A percentile compares a stretch with the other conserved stretches of the same genome.
phyloP scores from a whole-genome alignment of 2,329 filamentous ascomycete genomes.

The Dothideomycetidae sp. region DNA sequence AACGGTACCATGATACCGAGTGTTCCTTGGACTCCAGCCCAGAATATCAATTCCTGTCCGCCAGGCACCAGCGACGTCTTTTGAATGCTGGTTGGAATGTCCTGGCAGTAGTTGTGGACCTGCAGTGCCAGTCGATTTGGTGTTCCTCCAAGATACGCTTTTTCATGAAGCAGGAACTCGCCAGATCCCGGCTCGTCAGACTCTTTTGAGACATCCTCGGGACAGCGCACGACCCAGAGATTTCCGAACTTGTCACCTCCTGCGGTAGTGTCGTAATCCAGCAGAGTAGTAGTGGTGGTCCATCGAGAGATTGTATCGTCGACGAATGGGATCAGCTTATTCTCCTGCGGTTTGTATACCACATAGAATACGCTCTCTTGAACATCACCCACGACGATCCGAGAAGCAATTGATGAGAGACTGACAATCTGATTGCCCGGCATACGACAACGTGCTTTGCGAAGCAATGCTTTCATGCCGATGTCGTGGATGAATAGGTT shows the following conservation, averaged over 20 bases:
- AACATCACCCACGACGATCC: constrained; percentile 84
- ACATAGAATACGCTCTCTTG: constrained; percentile 84
- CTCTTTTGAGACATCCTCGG: constrained; percentile 71
- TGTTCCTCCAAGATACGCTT: constrained; percentile 78
- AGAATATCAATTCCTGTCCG: constrained; percentile 79
- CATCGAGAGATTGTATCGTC: constrained; percentile 83
- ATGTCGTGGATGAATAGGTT: constrained; percentile 81
- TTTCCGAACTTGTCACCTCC: constrained; percentile 98
- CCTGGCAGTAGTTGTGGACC: constrained; percentile 79
- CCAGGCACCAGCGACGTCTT: constrained; percentile 84
- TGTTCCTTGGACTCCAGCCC: constrained; percentile 89
- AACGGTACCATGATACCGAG: constrained; percentile 90
- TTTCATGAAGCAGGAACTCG: constrained; percentile 78
- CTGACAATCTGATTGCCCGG: constrained; percentile 58
- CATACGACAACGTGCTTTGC: constrained; percentile 47
- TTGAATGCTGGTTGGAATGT: constrained; percentile 79
- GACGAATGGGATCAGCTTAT: constrained; percentile 81
- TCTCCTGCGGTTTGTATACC: constrained; percentile 84
- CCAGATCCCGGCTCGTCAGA: constrained; percentile 86
- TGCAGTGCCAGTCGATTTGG: constrained; percentile 73
- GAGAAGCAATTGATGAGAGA: constrained; percentile 76
- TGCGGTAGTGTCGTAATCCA: constrained; percentile 91
- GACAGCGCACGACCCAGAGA: constrained; percentile 80
- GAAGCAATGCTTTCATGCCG: constrained; percentile 79
- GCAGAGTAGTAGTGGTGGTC: constrained; percentile 83